Evolutionary conservation across 1,284 basidiomycete species (phyloP).

Genomic region (Heliocybe sulcata): DNA sequence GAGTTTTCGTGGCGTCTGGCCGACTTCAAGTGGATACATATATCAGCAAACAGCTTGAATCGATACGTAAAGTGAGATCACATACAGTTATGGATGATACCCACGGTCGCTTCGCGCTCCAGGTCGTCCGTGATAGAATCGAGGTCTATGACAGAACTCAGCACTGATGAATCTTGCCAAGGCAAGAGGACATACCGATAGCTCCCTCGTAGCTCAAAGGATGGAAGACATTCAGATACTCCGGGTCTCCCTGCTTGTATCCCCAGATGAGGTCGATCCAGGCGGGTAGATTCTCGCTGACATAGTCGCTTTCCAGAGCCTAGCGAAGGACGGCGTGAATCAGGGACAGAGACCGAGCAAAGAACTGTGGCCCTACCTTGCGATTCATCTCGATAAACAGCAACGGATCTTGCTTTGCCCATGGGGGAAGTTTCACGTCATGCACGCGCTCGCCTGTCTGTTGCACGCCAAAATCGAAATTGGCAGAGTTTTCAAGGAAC

Average conservation of each 20-base stretch:
- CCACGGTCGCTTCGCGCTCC: conserved; percentile 87
- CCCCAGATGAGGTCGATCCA: conserved; percentile 97
- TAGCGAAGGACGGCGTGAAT: conserved; percentile 18
- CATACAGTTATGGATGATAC: conserved; percentile 92
- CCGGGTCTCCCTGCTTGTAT: conserved; percentile 76
- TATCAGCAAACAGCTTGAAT: conserved; percentile 1
- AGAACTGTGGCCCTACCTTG: conserved; percentile 34
- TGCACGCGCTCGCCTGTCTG: conserved; percentile 79
- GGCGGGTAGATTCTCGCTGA: conserved; percentile 77
- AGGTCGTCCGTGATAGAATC: conserved; percentile 81
- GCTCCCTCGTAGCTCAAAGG: conserved; percentile 92
- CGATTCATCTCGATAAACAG: conserved; percentile 83
- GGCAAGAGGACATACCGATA: conserved; percentile 45
- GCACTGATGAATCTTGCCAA: background rate
- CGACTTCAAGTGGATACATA: conserved; percentile 43
- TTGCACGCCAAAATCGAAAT: conserved; percentile 82
- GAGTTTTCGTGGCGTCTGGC: conserved; percentile 87
- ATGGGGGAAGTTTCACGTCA: conserved; percentile 85
- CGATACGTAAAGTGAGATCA: background rate
- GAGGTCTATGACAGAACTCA: conserved; percentile 48
- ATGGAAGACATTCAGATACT: conserved; percentile 85
- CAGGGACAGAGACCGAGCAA: conserved; percentile 2
- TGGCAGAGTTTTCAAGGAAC: conserved; percentile 67
- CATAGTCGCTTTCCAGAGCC: conserved; percentile 88
- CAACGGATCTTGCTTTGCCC: conserved; percentile 83